These are phyloP conservation scores for Xylariaceae sp. DNA, from an alignment of 2,329 filamentous ascomycete species.

Conservation along the genomic window DNA sequence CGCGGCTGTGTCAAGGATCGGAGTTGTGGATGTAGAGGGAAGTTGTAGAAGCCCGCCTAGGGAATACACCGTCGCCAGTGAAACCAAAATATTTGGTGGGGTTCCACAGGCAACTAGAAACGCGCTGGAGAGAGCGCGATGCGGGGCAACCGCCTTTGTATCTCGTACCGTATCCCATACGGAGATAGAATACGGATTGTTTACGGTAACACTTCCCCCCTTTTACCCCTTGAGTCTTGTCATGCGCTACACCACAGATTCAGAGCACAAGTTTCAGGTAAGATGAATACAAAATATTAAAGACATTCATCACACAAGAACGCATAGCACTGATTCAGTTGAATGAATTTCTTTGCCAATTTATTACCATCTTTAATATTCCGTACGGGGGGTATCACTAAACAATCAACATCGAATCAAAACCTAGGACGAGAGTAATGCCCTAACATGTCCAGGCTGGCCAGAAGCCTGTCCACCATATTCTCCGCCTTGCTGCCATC, in stretches of 20 bases:
- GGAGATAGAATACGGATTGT: background rate
- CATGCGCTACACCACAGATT: background rate
- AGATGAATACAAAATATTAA: too few species aligned
- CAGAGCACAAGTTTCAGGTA: too few species aligned
- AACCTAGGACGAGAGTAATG: constrained; percentile 48
- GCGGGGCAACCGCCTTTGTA: constrained; percentile 13
- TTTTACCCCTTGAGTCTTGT: background rate
- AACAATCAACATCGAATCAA: constrained; percentile 13
- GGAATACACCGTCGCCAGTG: background rate
- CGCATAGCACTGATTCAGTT: too few species aligned
- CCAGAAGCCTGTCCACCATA: constrained; percentile 61
- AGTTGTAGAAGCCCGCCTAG: background rate
- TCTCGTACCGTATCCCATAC: too few species aligned
- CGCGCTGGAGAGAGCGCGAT: constrained; percentile 18
- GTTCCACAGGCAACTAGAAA: constrained; percentile 3
- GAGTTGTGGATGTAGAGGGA: background rate
- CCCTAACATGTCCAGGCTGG: constrained; percentile 65
- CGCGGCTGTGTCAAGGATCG: background rate
- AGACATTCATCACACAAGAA: too few species aligned
- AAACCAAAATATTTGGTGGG: constrained; percentile 7
- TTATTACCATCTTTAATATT: background rate
- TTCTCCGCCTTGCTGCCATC: constrained; percentile 43
- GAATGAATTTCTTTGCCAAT: background rate
- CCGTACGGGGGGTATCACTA: constrained; percentile 24
- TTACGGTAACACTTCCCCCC: background rate